phyloP scores from a whole-genome alignment of 2,329 filamentous ascomycete genomes.

The Periconia digitata region DNA sequence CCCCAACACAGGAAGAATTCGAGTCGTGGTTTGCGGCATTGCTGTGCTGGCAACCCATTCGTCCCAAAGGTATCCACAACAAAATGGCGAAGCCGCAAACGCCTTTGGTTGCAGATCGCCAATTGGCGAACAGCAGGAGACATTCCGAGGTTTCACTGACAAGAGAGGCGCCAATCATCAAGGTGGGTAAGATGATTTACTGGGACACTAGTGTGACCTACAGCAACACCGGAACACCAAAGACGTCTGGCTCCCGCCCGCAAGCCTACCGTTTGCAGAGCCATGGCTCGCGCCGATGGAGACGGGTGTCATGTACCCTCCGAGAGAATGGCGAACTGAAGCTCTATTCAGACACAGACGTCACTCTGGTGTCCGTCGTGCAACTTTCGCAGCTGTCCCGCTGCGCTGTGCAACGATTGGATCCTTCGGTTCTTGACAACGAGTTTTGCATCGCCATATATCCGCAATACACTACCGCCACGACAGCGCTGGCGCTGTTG shows the following conservation, averaged over 20 bases:
- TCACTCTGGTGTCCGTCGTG: slow-evolving; percentile 76
- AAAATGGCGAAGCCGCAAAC: slow-evolving; percentile 56
- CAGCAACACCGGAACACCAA: slow-evolving; percentile 45
- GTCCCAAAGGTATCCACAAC: slow-evolving; percentile 58
- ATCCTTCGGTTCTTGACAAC: slow-evolving; percentile 86
- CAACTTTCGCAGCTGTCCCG: slow-evolving; percentile 87
- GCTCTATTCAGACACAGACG: slow-evolving; percentile 82
- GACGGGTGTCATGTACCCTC: slow-evolving; percentile 85
- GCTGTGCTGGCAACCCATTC: slow-evolving; percentile 78
- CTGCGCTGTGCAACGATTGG: slow-evolving; percentile 85
- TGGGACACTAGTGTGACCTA: slow-evolving; percentile 67
- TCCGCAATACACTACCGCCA: slow-evolving; percentile 80
- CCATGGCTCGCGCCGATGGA: slow-evolving; percentile 69
- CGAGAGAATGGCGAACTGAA: slow-evolving; percentile 95
- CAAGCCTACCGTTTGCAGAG: slow-evolving; percentile 59
- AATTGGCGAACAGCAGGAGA: slow-evolving; percentile 46
- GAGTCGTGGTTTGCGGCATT: slow-evolving; percentile 80
- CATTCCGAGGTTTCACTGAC: slow-evolving; percentile 54
- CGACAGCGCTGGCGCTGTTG: slow-evolving; percentile 72
- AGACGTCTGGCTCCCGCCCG: slow-evolving; percentile 44
- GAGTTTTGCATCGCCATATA: slow-evolving; percentile 96
- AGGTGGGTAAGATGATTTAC: slow-evolving; percentile 69
- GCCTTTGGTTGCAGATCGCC: slow-evolving; percentile 39
- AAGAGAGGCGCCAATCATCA: slow-evolving; percentile 85
- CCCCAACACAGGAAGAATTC: slow-evolving; percentile 65